phyloP scores from a whole-genome alignment of 768 basidiomycete species.

The Agaricus bisporus region DNA sequence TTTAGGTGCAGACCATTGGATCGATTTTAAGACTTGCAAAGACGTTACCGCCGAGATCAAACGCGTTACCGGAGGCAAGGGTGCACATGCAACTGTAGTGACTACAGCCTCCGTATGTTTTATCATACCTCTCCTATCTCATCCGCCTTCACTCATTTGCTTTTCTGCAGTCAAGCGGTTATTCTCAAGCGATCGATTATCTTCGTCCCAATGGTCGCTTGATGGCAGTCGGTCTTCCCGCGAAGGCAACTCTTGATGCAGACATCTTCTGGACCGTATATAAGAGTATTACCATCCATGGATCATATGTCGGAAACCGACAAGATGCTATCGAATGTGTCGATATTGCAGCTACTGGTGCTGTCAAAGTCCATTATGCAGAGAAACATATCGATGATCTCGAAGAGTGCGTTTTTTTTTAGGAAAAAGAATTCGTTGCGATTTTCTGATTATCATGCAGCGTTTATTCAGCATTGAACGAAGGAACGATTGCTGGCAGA shows the following conservation, averaged over 20 bases:
- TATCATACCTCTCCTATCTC: not conserved
- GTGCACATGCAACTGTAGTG: constrained; percentile 67
- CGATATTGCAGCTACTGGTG: constrained; percentile 64
- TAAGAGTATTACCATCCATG: constrained; percentile 53
- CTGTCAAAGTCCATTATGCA: constrained; percentile 55
- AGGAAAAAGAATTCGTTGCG: constrained; percentile 2
- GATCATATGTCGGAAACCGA: constrained; percentile 61
- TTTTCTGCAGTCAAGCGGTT: constrained; percentile 27
- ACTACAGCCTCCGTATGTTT: constrained; percentile 44
- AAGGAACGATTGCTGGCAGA: constrained; percentile 21
- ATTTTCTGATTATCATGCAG: constrained; percentile 15
- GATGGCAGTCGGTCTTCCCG: constrained; percentile 77
- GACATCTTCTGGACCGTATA: constrained; percentile 70
- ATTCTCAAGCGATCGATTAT: constrained; percentile 64
- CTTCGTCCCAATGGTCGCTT: constrained; percentile 66
- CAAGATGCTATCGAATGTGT: constrained; percentile 83
- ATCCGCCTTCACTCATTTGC: not conserved
- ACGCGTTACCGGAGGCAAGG: constrained; percentile 55
- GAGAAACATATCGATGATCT: constrained; percentile 45
- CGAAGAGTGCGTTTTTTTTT: constrained; percentile 33
- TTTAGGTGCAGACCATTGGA: constrained; percentile 70
- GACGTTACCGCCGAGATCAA: constrained; percentile 64
- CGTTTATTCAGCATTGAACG: constrained; percentile 34
- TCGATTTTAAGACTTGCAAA: constrained; percentile 69
- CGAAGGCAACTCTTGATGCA: constrained; percentile 48